Base-by-base conservation (phyloP, 257 asterid species). In the Plantago major region DNA sequence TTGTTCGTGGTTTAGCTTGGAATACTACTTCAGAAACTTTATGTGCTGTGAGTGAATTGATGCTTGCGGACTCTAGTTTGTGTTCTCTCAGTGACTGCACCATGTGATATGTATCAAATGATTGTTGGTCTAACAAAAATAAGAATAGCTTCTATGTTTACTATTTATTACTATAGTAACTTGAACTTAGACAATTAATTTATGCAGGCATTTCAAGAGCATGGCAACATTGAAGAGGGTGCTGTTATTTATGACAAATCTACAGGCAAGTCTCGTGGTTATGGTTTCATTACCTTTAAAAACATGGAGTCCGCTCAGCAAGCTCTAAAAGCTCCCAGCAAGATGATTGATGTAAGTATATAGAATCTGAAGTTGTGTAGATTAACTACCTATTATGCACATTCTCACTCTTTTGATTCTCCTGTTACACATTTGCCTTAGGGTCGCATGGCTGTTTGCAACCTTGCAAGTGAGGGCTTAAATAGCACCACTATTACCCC, bases 1-100 rank as follows among this genome's bases (percentile, higher is more conserved):
- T 90, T 83, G 95, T 90, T 66, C 97, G 92, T 72, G 97, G 95
- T 81, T 90, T 90, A 84, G 92, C 88, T n/a, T 87, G 92, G 94
- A 75, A 84, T 82, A 90, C 97, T 71, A 69, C 90, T 71, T 79
- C 94, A 65, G 97, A 90, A 81, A 87, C 90, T 67, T 90, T 90
- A 95, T 87, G 85, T 84, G 90, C 82, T 84, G 97, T 90, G 92
- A 89, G 95, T 89, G 97, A 67, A 67, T 78, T 76, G 80, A 79
- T 78, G 82, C 72, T 57, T 83, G 91, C 62, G 74, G 74, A 66
- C 62, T 76, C 83, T 69, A 63, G 71, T 69, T 67, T 54, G 65
- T 69, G 75, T 67, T 74, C 63, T 62, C 61, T 69, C 61, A 63
- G 70, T 65, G 60, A 55, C 77, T 74, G 71, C 66, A 40, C 49